These are phyloP conservation scores for Coffea eugenioides DNA, from an alignment of 257 asterid species.

Conservation along the genomic window DNA sequence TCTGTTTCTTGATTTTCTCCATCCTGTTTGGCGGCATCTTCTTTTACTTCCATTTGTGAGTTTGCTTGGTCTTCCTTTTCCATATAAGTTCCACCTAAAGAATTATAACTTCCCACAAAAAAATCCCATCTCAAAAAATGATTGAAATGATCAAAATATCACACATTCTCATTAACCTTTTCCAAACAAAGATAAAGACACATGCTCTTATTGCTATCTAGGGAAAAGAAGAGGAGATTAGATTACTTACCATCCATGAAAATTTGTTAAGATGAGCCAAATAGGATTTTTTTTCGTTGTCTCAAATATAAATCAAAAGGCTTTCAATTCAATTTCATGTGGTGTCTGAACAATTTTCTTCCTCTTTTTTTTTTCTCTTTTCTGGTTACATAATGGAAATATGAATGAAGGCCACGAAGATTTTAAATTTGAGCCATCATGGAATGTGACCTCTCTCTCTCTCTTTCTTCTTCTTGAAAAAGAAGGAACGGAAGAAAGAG, in stretches of 20 bases:
- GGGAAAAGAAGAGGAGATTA: background rate
- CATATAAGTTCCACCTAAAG: slow-evolving; percentile 19
- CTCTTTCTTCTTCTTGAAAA: slow-evolving; percentile 32
- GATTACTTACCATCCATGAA: slow-evolving; percentile 41
- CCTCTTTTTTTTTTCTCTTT: no score
- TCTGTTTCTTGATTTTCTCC: slow-evolving; percentile 7
- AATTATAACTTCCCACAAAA: background rate
- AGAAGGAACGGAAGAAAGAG: slow-evolving; percentile 27
- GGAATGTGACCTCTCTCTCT: slow-evolving; percentile 24
- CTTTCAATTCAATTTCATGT: background rate
- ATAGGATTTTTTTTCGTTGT: slow-evolving; percentile 5
- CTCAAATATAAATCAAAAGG: slow-evolving; percentile 19
- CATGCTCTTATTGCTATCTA: background rate
- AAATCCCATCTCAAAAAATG: background rate
- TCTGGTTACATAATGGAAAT: background rate
- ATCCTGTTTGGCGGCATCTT: slow-evolving; percentile 10
- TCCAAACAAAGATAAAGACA: background rate
- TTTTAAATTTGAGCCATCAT: slow-evolving; percentile 24
- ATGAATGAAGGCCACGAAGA: slow-evolving; percentile 9
- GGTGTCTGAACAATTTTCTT: no score
- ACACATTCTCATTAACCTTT: background rate
- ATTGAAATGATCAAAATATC: background rate
- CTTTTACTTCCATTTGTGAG: slow-evolving; percentile 7
- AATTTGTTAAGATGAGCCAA: slow-evolving; percentile 11
- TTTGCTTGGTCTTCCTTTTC: slow-evolving; percentile 14